These are phyloP conservation scores for Leucocoprinus gongylophorus DNA, from an alignment of 1,284 basidiomycete genomes.

Conservation along the genomic window DNA sequence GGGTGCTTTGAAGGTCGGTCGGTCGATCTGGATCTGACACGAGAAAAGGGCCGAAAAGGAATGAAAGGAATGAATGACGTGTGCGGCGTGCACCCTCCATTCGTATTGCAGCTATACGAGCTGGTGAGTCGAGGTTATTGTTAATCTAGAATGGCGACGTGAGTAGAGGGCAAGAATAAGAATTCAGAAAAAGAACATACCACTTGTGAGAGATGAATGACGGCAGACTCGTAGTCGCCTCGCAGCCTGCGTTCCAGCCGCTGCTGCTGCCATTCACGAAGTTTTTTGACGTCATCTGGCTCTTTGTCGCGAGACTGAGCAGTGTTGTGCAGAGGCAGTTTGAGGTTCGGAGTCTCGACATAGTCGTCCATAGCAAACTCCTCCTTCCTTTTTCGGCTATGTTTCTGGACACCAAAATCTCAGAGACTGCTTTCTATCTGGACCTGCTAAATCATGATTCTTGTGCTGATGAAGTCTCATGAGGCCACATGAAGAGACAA, in stretches of 20 bases:
- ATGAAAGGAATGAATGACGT: constrained; percentile 55
- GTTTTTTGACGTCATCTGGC: constrained; percentile 43
- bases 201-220: constrained; percentile 61
- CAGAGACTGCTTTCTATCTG: not conserved
- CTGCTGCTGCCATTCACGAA: constrained; percentile 65
- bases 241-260: constrained; percentile 59
- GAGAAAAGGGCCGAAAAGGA: constrained; percentile 60
- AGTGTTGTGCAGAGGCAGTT: constrained; percentile 47
- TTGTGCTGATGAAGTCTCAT: no score
- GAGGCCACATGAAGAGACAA: no score
- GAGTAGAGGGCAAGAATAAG: not conserved
- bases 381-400: constrained; percentile 6
- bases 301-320: constrained; percentile 49
- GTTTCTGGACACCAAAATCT: not conserved
- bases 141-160: constrained; percentile 26
- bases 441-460: no score
- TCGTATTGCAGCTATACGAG: constrained; percentile 13
- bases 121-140: constrained; percentile 13
- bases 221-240: constrained; percentile 73
- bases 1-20: constrained; percentile 26
- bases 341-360: constrained; percentile 27
- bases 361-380: constrained; percentile 9
- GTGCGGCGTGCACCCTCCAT: constrained; percentile 13
- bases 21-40: constrained; percentile 21
- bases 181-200: constrained; percentile 36